Base-by-base conservation (phyloP, 768 basidiomycete species). In the Cystobasidium tubakii region DNA sequence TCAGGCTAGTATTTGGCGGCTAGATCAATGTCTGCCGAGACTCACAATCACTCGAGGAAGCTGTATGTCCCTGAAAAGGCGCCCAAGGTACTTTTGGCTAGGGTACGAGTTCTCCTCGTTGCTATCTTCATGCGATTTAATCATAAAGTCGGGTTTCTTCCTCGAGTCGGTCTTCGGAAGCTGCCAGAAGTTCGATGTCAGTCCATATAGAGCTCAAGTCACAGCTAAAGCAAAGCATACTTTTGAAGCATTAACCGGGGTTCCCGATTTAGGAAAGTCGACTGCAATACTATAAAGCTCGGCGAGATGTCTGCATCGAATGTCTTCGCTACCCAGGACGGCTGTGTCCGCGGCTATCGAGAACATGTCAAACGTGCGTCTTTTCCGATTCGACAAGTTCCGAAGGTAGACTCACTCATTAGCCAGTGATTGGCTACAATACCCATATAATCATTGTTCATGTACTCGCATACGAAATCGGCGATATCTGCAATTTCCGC, bases 71-170 rank as follows among this genome's bases (percentile, higher is more conserved):
- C 46, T 50, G 46, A 50, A 50, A 12, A 50, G 46, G 46, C 46
- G 46, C 7, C 46, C 46, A 50, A 50, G 46, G 46, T 17, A 50
- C 21, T 21, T 50, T 19, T 50, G 46, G 21, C 46, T 50, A 4
- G 46, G 46, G 46, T 50, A 50, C 9, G 46, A 50, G n/a, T 50
- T 50, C 46, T 50, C 46, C n/a, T 50, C 46, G n/a, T 50, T 50
- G 4, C 46, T 19, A 12, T 17, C 46, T 50, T 50, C 46, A 50
- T 50, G 46, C 15, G 46, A n/a, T 21, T 50, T 50, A 19, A 50
- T 19, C 46, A 50, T 50, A 21, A 50, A 50, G 21, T 50, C 46
- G 21, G 46, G 46, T 50, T 50, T 50, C n/a, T 50, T 50, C 46
- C 46, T 15, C 12, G 46, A 50, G 12, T 50, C 46, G 21, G 46